phyloP scores from a whole-genome alignment of 2,329 filamentous ascomycete genomes.

The Hypoxylon sp. region DNA sequence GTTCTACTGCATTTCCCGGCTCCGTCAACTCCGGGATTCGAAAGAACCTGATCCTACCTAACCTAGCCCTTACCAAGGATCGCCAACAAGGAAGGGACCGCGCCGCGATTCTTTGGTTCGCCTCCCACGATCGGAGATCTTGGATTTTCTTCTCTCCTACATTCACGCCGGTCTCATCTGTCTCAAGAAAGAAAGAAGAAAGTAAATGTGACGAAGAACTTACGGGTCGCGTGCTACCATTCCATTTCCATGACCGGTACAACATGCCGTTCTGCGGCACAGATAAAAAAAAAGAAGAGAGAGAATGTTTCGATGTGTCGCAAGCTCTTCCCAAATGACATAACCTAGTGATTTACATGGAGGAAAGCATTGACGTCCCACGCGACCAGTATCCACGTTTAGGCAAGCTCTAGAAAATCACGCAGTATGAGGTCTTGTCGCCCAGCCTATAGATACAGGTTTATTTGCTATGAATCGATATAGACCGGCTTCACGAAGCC shows the following conservation, averaged over 20 bases:
- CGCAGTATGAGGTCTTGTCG: neutral
- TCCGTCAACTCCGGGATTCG: conserved; percentile 12
- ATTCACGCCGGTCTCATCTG: conserved; percentile 19
- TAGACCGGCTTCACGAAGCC: too few relatives aligned
- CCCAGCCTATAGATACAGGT: neutral
- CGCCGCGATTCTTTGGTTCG: conserved; percentile 17
- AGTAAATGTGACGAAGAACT: neutral
- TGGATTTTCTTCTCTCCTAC: conserved; percentile 6
- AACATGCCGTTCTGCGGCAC: conserved; percentile 29
- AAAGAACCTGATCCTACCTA: conserved; percentile 16
- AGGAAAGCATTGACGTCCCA: neutral
- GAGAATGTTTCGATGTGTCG: conserved; percentile 14
- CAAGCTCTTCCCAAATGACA: conserved; percentile 29
- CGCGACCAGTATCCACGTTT: neutral
- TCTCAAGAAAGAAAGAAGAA: neutral
- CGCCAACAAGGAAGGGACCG: neutral
- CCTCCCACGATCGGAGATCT: conserved; percentile 25
- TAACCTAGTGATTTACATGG: conserved; percentile 20
- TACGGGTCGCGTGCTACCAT: neutral
- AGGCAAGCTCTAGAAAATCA: neutral
- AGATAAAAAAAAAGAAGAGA: conserved; percentile 1
- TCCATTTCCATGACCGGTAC: conserved; percentile 1
- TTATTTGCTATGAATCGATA: too few relatives aligned
- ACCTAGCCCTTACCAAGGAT: conserved; percentile 1
- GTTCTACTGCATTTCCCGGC: conserved; percentile 22